These are phyloP conservation scores for Dichotomopilus funicola DNA, from an alignment of 2,329 filamentous ascomycete species.

Conservation along the genomic window DNA sequence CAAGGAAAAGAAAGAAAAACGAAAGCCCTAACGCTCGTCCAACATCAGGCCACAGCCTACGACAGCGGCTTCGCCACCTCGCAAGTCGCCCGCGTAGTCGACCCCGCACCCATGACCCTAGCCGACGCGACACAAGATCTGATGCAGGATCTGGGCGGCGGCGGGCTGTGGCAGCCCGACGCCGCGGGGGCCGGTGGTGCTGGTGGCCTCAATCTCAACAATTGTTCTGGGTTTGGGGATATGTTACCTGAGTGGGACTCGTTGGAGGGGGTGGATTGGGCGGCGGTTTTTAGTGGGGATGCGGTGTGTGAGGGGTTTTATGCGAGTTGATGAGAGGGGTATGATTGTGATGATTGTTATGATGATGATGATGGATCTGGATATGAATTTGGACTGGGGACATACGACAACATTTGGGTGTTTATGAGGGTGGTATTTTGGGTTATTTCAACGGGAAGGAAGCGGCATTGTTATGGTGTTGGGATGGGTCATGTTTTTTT, in stretches of 20 bases:
- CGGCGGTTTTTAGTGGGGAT: neutral
- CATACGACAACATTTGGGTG: no score
- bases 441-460: no score
- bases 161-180: slow-evolving; percentile 16
- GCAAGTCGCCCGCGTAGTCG: slow-evolving; percentile 9
- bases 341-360: no score
- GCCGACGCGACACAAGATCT: slow-evolving; percentile 24
- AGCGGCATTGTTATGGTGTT: no score
- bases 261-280: slow-evolving; percentile 9
- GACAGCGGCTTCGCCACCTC: slow-evolving; percentile 9
- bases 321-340: neutral
- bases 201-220: no score
- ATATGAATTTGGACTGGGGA: no score
- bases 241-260: slow-evolving; percentile 9
- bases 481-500: no score
- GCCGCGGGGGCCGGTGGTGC: no score
- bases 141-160: slow-evolving; percentile 24
- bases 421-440: no score
- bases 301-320: neutral
- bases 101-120: slow-evolving; percentile 17
- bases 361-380: no score
- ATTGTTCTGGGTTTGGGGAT: no score
- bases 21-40: neutral
- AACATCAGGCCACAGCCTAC: slow-evolving; percentile 8
- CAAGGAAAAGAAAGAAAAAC: neutral